Conservation (phyloP, 495 filamentous ascomycete genomes). For the Penicillium bovifimosum region DNA sequence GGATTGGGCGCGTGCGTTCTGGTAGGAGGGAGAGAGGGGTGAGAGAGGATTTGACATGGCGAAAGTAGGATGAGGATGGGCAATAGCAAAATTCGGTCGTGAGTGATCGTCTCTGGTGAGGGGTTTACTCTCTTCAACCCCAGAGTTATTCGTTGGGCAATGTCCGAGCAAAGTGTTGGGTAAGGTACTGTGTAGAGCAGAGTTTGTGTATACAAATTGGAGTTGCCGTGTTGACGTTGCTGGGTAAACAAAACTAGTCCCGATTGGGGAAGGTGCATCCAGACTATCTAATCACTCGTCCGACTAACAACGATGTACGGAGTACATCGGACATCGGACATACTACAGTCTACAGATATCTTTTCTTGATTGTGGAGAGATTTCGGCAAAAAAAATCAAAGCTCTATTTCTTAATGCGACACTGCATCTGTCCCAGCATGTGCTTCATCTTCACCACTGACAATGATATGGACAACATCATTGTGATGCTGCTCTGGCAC, state of each 20-base stretch:
- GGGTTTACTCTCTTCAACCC: neutral
- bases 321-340: neutral
- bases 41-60: constrained; percentile 44
- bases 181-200: neutral
- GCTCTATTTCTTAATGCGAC: neutral
- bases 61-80: neutral
- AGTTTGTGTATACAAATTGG: constrained; percentile 20
- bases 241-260: constrained; percentile 41
- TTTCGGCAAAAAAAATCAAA: neutral
- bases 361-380: no score
- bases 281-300: neutral
- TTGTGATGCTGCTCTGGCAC: constrained; percentile 19
- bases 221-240: constrained; percentile 31
- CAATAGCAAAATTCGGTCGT: neutral
- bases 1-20: constrained; percentile 39
- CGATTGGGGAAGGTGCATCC: constrained; percentile 18
- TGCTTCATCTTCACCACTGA: constrained; percentile 25
- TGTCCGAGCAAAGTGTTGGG: neutral
- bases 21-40: constrained; percentile 38
- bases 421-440: neutral
- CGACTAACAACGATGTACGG: no score
- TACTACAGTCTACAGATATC: no score
- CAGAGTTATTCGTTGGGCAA: neutral
- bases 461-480: constrained; percentile 37
- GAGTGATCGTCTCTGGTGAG: neutral